These are phyloP conservation scores for Fusarium brevicatenulatum DNA, from an alignment of 2,329 filamentous ascomycete species.

Conservation along the genomic window DNA sequence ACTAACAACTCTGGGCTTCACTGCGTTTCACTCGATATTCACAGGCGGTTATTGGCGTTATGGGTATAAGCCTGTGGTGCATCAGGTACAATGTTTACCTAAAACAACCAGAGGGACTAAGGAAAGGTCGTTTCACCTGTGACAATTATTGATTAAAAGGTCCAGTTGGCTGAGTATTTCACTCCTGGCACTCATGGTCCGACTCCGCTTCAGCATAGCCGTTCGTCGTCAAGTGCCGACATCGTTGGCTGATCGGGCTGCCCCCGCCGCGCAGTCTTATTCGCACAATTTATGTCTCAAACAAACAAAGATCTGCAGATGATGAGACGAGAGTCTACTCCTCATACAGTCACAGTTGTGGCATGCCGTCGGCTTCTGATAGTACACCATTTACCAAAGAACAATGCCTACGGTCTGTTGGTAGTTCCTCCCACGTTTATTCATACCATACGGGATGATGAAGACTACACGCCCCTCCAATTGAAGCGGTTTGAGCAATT, in stretches of 20 bases:
- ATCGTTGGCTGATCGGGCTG: constrained; percentile 4
- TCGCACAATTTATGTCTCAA: not conserved
- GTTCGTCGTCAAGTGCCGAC: constrained; percentile 25
- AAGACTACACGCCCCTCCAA: constrained; percentile 8
- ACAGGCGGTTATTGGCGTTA: not conserved
- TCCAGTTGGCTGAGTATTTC: not conserved
- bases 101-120: not conserved
- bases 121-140: not conserved
- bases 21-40: not conserved
- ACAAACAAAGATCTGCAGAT: constrained; percentile 1
- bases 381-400: constrained; percentile 1
- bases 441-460: not conserved
- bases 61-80: not conserved
- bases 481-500: not conserved
- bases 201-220: constrained; percentile 9
- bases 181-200: not conserved
- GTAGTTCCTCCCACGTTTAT: constrained; percentile 10
- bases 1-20: not conserved
- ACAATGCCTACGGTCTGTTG: constrained; percentile 4
- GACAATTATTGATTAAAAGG: not conserved
- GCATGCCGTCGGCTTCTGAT: not conserved
- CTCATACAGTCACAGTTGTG: not conserved
- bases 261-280: not conserved
- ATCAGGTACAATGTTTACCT: not conserved
- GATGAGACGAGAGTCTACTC: not conserved